Evolutionary conservation across 2,329 filamentous ascomycete species (phyloP), one percentile per base, ranked within the genome.

Genomic region (Phaeophleospora eucalypticola): DNA sequence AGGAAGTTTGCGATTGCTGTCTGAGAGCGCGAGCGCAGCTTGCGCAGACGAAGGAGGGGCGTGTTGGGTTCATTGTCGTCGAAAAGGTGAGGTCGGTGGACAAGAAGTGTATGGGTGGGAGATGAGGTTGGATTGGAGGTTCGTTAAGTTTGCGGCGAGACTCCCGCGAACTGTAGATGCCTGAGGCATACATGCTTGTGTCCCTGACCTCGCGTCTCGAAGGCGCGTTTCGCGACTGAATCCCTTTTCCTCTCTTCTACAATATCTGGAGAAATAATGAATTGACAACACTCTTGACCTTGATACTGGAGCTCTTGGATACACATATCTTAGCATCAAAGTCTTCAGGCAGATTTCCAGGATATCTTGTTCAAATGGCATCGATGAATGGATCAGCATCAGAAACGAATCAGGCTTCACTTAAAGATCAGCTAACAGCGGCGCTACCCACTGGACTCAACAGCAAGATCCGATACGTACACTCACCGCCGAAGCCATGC

Each of bases 381-480:
- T 44, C 42, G 4, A 18, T 39, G 15, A 33, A 37, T 24, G 46
- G 45, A 40, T 45, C 19, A 17, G 17, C 43, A 17, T 27, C 29
- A 24, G 34, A 32, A 34, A 41, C 36, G 37, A 17, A 24, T 12
- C 20, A 8, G 33, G 32, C 17, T 36, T 58, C 58, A 21, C 47
- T 64, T 4, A 56, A 58, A 35, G 53, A 76, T 52, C 66, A 73
- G 44, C 70, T 84, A 49, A 71, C 75, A 36, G 71, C 72, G 42
- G 72, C 69, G 43, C 68, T 83, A 36, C 78, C 80, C 19, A 65
- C 72, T 43, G 71, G 71, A 48, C 71, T 75, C 54, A 66, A 69
- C 39, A 86, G 95, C 65, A 83, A 77, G 54, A 76, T 91, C 60
- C 84, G 94, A 67, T 91, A 98, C 71, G 73, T 96, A 58, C 95